Evolutionary conservation across 1,284 basidiomycete species (phyloP), one percentile per base, ranked within the genome.

Genomic region (Coriolopsis trogii): DNA sequence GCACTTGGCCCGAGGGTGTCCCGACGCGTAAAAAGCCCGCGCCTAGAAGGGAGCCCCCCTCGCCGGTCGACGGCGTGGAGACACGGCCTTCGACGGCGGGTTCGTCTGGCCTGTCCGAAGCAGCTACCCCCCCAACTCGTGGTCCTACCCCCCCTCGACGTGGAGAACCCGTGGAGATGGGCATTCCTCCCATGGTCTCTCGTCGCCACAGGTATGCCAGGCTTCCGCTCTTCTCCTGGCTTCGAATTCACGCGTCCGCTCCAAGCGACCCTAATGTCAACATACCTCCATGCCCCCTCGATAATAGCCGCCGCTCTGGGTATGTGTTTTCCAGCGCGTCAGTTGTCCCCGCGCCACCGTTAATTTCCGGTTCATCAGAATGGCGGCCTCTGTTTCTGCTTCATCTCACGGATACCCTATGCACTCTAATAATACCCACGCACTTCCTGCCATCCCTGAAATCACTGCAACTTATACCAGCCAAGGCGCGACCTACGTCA

Each of bases 1-100:
- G 90, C 67, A 89, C 84, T 40, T 92, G 89, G 89, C 89, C 89
- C 3, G 86, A 90, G 62, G 84, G 83, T 9, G 78, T 81, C 12
- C 82, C 84, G 20, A 66, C 79, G 25, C 76, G 84, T 53, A 87
- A 84, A 68, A 83, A 81, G 67, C 70, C 76, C 24, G 54, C 73
- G 0, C 62, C 73, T 1, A 73, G 74, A 57, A 79, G 62, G 49
- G 62, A 66, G 20, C 59, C 62, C 3, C 46, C 57, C 23, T 63
- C 63, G 5, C 58, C 77, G 56, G 79, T 81, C 48, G 73, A 73
- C 8, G 55, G 59, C 13, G 33, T 71, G 37, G 82, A 84, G 48
- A 75, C 75, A 33, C 70, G 81, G 23, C 82, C 84, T 12, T 86
- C 83, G 2, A 86, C 85, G 15, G 81, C 83, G 9, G 79, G 78